These are phyloP conservation scores for Lipomyces mesembrius DNA, from an alignment of 805 yeast genomes.

Conservation along the genomic window DNA sequence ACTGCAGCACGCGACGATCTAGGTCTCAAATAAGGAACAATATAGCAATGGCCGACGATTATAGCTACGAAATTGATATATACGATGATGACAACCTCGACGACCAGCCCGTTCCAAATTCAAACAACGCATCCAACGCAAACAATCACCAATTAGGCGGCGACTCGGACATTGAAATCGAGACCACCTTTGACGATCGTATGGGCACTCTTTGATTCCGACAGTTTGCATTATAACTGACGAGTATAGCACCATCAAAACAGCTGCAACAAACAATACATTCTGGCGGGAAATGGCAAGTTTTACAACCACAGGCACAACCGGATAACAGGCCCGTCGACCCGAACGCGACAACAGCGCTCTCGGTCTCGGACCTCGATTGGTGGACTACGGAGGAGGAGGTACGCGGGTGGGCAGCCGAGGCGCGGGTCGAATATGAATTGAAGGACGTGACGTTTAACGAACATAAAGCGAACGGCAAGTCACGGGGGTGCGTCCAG, in stretches of 20 bases:
- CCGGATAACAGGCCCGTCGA: conserved; percentile 35
- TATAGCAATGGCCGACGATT: conserved; percentile 34
- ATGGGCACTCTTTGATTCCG: background rate
- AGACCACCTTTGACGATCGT: conserved; percentile 16
- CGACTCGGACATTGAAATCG: conserved; percentile 25
- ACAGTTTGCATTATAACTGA: background rate
- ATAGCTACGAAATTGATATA: conserved; percentile 35
- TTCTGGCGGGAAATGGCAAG: conserved; percentile 32
- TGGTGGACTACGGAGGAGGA: conserved; percentile 41
- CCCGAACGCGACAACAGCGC: conserved; percentile 30
- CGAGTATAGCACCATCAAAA: background rate
- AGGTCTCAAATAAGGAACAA: background rate
- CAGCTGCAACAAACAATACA: conserved; percentile 8
- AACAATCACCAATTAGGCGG: conserved; percentile 1
- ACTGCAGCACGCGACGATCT: background rate
- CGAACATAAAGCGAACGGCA: conserved; percentile 41
- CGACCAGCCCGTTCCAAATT: conserved; percentile 13
- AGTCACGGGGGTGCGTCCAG: conserved; percentile 35
- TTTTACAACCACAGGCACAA: conserved; percentile 16
- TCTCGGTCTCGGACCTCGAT: conserved; percentile 33
- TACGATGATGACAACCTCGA: conserved; percentile 35
- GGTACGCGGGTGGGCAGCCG: conserved; percentile 40
- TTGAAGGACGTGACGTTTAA: conserved; percentile 37
- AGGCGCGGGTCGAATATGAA: conserved; percentile 35
- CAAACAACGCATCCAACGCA: conserved; percentile 1